Base-by-base conservation (phyloP, 73 alveolate species). In the Diophrys sp. region DNA sequence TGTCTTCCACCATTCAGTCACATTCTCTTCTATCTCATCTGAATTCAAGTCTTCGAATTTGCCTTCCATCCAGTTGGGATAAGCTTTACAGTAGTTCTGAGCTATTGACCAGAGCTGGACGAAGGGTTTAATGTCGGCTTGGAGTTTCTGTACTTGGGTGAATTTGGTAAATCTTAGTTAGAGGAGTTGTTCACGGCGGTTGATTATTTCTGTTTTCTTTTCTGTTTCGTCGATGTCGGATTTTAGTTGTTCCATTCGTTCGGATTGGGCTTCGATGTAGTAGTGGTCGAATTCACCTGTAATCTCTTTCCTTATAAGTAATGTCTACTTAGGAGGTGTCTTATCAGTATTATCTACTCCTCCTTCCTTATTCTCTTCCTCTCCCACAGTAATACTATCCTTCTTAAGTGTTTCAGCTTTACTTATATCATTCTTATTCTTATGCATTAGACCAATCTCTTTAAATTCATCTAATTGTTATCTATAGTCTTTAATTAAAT, bases 31-130 rank as follows among this genome's bases (percentile, higher is more conserved):
- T 71, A 86, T 86, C 53, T 73, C 71, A 23, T 86, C 93, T 26
- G 86, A 68, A 29, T 86, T 67, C 0, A 86, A 75, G 33, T 78
- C 85, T 26, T 80, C 85, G 33, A 79, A 79, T 23, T 56, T 79
- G 33, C 93, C 93, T 26, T 55, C 82, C 77, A 79, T 54, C 89
- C 93, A 86, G 56, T 27, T 84, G 34, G 79, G 78, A 85, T 78
- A 67, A 23, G 83, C 70, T 33, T 82, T 78, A 8, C 85, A 66
- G 73, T 68, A 86, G n/a, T 53, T 33, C 0, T 33, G 29, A 0
- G 93, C 89, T 26, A 86, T 80, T 0, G 31, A 14, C 93, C 93
- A 86, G 29, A 86, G 72, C 8, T 68, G 27, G 29, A 74, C 85
- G 54, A 86, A 80, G 23, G 88, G 93, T 56, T 80, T 79, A 31